Percentiles rank a stretch among this genome's conserved stretches.
These are phyloP conservation scores for Erysimum cheiri DNA, from an alignment of 441 rosid genomes.

Conservation along the genomic window DNA sequence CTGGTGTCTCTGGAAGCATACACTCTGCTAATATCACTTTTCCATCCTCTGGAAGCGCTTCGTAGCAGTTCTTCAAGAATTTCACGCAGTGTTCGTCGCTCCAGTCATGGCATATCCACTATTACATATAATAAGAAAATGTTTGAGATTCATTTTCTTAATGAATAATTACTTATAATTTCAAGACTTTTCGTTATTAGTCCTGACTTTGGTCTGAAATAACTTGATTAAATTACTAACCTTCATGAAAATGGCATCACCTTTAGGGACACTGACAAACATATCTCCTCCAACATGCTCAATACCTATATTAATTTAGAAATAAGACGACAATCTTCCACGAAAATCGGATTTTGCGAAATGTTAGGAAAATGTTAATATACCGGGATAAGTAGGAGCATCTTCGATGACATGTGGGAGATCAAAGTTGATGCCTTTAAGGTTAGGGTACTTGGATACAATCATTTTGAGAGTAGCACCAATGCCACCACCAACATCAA, in stretches of 20 bases:
- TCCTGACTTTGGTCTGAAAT: neutral
- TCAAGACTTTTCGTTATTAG: neutral
- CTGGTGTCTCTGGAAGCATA: constrained; percentile 73
- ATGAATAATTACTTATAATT: neutral
- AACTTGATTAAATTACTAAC: constrained; percentile 41
- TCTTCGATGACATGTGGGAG: constrained; percentile 69
- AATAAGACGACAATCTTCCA: neutral
- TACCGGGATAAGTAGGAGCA: constrained; percentile 68
- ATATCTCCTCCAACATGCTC: constrained; percentile 85
- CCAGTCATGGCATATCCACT: constrained; percentile 96
- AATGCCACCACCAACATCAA: constrained; percentile 91
- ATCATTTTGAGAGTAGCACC: constrained; percentile 80
- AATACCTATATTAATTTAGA: constrained; percentile 50
- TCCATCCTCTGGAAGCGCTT: constrained; percentile 70
- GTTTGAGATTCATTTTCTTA: neutral
- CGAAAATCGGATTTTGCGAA: neutral
- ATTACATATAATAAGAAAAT: constrained; percentile 25
- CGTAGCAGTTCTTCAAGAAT: constrained; percentile 72
- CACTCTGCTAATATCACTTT: constrained; percentile 81
- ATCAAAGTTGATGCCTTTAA: constrained; percentile 86
- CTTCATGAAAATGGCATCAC: constrained; percentile 86
- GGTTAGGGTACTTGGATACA: constrained; percentile 57
- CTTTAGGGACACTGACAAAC: constrained; percentile 76
- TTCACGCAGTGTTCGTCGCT: constrained; percentile 74
- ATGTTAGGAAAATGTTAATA: neutral